Evolutionary conservation across 352 stramenopile genomes (phyloP).

Genomic region (Globisporangium paroecandrum): DNA sequence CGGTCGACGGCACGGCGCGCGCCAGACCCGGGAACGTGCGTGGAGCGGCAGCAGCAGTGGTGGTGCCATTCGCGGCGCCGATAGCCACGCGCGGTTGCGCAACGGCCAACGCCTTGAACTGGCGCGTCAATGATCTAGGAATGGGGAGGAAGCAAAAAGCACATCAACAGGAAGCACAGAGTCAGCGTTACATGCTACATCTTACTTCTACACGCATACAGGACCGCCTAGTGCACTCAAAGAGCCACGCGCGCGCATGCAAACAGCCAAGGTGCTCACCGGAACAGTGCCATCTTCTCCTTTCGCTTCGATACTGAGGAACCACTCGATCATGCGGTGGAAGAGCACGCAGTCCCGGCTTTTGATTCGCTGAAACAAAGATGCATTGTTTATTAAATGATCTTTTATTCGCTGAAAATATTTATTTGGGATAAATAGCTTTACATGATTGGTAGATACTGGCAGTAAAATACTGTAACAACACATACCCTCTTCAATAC

Average conservation of each 20-base stretch:
- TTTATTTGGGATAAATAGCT: not conserved
- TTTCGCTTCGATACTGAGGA: slow-evolving; percentile 30
- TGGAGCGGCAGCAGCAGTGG: slow-evolving; percentile 11
- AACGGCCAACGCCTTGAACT: slow-evolving; percentile 50
- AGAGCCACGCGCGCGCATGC: not conserved
- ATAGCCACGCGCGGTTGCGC: slow-evolving; percentile 23
- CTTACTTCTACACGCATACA: not conserved
- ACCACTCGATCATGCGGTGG: slow-evolving; percentile 1
- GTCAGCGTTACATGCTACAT: not conserved
- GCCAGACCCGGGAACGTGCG: slow-evolving; percentile 22
- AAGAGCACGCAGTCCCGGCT: not conserved
- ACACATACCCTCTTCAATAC: not conserved
- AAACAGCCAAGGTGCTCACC: slow-evolving; percentile 24
- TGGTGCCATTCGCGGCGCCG: not conserved
- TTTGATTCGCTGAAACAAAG: slow-evolving; percentile 3
- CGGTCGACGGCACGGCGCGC: not conserved
- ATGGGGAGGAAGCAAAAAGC: not conserved
- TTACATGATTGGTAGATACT: not conserved
- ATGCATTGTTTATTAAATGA: not conserved
- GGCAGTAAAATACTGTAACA: not conserved
- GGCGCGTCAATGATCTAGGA: slow-evolving; percentile 50
- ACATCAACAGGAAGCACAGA: not conserved
- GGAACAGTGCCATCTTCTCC: slow-evolving; percentile 37
- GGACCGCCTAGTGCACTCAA: not conserved
- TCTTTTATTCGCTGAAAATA: slow-evolving; percentile 3